Conservation (phyloP, 2,329 filamentous ascomycete genomes). For the Sordariomycetes sp. region DNA sequence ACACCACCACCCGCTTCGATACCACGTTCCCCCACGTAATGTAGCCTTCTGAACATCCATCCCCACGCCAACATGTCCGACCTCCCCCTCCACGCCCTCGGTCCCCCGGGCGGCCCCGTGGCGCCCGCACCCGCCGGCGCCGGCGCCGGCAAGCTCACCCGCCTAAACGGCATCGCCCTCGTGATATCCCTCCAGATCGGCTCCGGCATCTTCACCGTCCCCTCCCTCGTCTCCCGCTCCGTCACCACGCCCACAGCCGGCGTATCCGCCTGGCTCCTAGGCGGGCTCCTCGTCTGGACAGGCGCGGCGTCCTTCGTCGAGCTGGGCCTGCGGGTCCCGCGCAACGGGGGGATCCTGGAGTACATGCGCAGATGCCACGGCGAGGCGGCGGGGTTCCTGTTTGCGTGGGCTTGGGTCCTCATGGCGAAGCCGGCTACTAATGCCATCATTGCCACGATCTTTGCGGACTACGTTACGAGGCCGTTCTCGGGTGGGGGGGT, state of each 20-base stretch:
- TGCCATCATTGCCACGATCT: constrained; percentile 94
- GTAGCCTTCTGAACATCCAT: neutral
- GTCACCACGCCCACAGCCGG: constrained; percentile 84
- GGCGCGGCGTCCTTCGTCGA: constrained; percentile 92
- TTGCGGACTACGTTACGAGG: constrained; percentile 91
- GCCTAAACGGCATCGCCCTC: constrained; percentile 81
- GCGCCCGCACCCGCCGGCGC: neutral
- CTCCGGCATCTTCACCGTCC: constrained; percentile 90
- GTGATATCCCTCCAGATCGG: constrained; percentile 92
- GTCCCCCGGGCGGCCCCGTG: neutral
- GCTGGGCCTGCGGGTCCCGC: constrained; percentile 83
- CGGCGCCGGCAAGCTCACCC: constrained; percentile 56
- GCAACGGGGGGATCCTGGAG: constrained; percentile 88
- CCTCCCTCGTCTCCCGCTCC: constrained; percentile 81
- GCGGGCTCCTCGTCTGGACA: constrained; percentile 90
- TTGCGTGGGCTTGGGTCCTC: constrained; percentile 90
- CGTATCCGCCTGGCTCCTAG: constrained; percentile 81
- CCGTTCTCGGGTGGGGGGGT: constrained; percentile 80
- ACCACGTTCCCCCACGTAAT: neutral
- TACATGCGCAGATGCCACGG: constrained; percentile 96
- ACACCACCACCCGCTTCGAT: neutral
- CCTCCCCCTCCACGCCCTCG: neutral
- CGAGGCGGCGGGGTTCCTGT: constrained; percentile 83
- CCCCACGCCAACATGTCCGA: neutral
- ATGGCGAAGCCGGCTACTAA: constrained; percentile 88